These are phyloP conservation scores for Beauveria medogensis DNA, from an alignment of 2,329 filamentous ascomycete species.

Conservation along the genomic window DNA sequence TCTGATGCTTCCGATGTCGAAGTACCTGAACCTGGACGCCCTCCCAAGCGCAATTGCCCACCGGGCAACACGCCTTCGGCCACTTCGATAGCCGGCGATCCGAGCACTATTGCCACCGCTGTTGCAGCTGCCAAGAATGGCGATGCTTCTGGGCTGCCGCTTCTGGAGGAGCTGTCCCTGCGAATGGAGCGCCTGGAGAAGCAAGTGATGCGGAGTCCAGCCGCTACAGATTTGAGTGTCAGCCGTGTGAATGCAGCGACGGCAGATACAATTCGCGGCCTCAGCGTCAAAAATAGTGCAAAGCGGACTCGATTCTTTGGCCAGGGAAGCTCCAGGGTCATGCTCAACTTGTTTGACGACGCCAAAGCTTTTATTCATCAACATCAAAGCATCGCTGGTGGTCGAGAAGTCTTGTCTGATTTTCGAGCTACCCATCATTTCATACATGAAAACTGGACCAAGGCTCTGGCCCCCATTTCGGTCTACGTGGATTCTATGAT, in stretches of 20 bases:
- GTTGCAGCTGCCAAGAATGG: slow-evolving; percentile 23
- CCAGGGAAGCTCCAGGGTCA: slow-evolving; percentile 43
- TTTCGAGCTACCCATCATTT: slow-evolving; percentile 40
- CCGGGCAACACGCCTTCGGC: slow-evolving; percentile 17
- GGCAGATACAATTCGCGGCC: slow-evolving; percentile 38
- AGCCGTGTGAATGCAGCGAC: slow-evolving; percentile 27
- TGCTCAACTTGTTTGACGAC: slow-evolving; percentile 49
- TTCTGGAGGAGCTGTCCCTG: slow-evolving; percentile 39
- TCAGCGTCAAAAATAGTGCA: slow-evolving; percentile 41
- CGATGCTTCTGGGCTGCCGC: slow-evolving; percentile 23
- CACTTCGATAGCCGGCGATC: slow-evolving; percentile 3
- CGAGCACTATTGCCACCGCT: not conserved
- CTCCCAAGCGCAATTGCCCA: slow-evolving; percentile 31
- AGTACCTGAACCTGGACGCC: slow-evolving; percentile 23
- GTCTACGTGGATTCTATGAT: slow-evolving; percentile 53
- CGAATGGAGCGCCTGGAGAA: slow-evolving; percentile 48
- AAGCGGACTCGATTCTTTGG: slow-evolving; percentile 44
- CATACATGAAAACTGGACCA: slow-evolving; percentile 39
- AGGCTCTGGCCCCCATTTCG: slow-evolving; percentile 41
- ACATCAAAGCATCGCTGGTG: slow-evolving; percentile 30
- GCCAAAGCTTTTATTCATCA: slow-evolving; percentile 43
- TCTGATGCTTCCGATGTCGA: slow-evolving; percentile 43
- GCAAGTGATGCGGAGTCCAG: slow-evolving; percentile 35
- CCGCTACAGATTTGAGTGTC: slow-evolving; percentile 27
- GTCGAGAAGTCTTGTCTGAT: slow-evolving; percentile 34